Base-by-base conservation (phyloP, 169 alveolate species). In the Eimeria acervulina region DNA sequence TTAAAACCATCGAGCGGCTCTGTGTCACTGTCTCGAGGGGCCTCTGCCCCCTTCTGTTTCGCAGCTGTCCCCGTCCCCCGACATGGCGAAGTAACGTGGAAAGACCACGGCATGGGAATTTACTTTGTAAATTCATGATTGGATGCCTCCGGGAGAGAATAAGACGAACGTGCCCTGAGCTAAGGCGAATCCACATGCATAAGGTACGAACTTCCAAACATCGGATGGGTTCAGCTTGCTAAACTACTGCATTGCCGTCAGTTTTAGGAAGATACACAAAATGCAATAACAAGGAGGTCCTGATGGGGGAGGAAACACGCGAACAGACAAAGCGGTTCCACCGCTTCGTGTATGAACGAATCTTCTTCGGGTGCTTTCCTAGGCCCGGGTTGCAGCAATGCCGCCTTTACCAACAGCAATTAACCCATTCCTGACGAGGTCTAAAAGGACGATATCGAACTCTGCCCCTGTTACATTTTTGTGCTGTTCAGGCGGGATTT, bases 171-270 rank as follows among this genome's bases (percentile, higher is more conserved):
- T 31, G 36, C 63, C 61, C 23, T 23, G 52, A 81, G 72, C 40
- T 81, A 51, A 51, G 90, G 40, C 72, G 44, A 51, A 78, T 23
- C 3, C 40, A 23, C 13, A n/a, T 59, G 42, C 90, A 81, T 36
- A 81, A 81, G 72, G 90, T 51, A 47, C 21, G 90, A 81, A 81
- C 28, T 47, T 59, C 33, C 51, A 81, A 31, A 19, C 44, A 19
- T 36, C 13, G 55, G 31, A 23, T n/a, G 6, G 33, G 74, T n/a
- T 63, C 5, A 36, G 13, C 26, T 26, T n/a, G 38, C 74, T 26
- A n/a, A 63, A 0, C 74, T 63, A 36, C 74, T 15, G 74, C 8
- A n/a, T 23, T 63, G 74, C 38, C 74, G 74, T 12, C 33, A 66
- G 78, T 66, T 66, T 42, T n/a, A 42, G 19, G 78, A 28, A n/a